Evolutionary conservation across 2,329 filamentous ascomycete species (phyloP).

Genomic region (Ascochyta fabae): DNA sequence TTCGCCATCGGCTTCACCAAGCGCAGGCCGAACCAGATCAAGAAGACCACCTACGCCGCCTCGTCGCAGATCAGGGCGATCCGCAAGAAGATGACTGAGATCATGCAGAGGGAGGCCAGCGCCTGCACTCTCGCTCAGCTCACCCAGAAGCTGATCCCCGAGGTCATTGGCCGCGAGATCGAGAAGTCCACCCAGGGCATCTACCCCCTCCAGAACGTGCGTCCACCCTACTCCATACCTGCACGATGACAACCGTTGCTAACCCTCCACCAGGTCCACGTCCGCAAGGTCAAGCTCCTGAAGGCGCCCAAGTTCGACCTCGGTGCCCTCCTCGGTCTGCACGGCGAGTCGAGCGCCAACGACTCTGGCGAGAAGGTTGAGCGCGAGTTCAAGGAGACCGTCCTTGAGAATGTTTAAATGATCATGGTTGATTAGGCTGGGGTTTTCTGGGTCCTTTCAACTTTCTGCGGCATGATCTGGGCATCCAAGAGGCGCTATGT

Average conservation of each 20-base stretch:
- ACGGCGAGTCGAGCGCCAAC: constrained; percentile 95
- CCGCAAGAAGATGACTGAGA: constrained; percentile 99
- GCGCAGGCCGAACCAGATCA: constrained; percentile 98
- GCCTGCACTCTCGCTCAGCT: constrained; percentile 95
- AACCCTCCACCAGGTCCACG: constrained; percentile 77
- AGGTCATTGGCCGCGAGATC: constrained; percentile 99
- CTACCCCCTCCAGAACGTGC: constrained; percentile 98
- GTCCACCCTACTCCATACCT: constrained; percentile 28
- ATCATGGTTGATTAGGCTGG: constrained; percentile 45
- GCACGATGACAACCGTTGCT: neutral
- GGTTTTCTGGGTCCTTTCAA: constrained; percentile 49
- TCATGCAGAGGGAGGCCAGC: constrained; percentile 94
- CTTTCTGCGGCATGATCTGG: constrained; percentile 50
- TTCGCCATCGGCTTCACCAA: constrained; percentile 99
- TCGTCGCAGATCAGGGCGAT: constrained; percentile 97
- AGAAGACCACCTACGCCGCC: constrained; percentile 99
- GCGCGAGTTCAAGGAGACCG: constrained; percentile 98
- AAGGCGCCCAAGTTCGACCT: constrained; percentile 99
- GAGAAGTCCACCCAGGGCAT: constrained; percentile 99
- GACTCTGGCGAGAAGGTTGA: constrained; percentile 96
- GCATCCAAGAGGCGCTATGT: constrained; percentile 54
- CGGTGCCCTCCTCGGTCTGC: constrained; percentile 91
- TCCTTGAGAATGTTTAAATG: constrained; percentile 89
- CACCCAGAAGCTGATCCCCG: constrained; percentile 97
- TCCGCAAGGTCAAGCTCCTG: constrained; percentile 99